Conservation (phyloP, 1,139 yeast genomes). For the Chernovozyma aurita region DNA sequence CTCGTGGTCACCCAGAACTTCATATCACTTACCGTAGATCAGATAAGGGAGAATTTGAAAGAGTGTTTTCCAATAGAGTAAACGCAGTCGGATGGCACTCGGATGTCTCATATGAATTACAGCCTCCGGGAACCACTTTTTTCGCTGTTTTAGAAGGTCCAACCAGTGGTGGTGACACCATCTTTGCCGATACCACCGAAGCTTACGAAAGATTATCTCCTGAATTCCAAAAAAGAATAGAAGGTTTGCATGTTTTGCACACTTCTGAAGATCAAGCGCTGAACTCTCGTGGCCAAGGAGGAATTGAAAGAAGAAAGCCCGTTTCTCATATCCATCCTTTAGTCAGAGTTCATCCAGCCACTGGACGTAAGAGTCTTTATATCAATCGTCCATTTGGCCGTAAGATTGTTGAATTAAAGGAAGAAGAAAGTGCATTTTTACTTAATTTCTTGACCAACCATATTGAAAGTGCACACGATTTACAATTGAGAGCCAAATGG, state of each 20-base stretch:
- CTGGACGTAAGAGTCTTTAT: slow-evolving; percentile 47
- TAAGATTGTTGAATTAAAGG: slow-evolving; percentile 50
- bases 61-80: slow-evolving; percentile 30
- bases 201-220: slow-evolving; percentile 70
- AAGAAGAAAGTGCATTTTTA: slow-evolving; percentile 50
- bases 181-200: slow-evolving; percentile 59
- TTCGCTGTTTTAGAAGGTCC: slow-evolving; percentile 61
- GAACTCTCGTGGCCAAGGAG: slow-evolving; percentile 37
- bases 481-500: slow-evolving; percentile 57
- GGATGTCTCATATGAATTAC: slow-evolving; percentile 66
- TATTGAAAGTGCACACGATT: slow-evolving; percentile 45
- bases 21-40: slow-evolving; percentile 59
- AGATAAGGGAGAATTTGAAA: slow-evolving; percentile 24
- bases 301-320: slow-evolving; percentile 40
- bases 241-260: slow-evolving; percentile 58
- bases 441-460: slow-evolving; percentile 47
- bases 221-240: slow-evolving; percentile 48
- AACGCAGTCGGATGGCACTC: slow-evolving; percentile 54
- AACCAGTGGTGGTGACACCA: slow-evolving; percentile 67
- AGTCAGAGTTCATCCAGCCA: slow-evolving; percentile 55
- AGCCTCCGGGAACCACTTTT: slow-evolving; percentile 65
- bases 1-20: slow-evolving; percentile 52
- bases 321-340: slow-evolving; percentile 50
- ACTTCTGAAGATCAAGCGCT: slow-evolving; percentile 68
- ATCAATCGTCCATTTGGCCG: slow-evolving; percentile 55